Base-by-base conservation (phyloP, 2,329 filamentous ascomycete species). In the Trichoderma hamatum region DNA sequence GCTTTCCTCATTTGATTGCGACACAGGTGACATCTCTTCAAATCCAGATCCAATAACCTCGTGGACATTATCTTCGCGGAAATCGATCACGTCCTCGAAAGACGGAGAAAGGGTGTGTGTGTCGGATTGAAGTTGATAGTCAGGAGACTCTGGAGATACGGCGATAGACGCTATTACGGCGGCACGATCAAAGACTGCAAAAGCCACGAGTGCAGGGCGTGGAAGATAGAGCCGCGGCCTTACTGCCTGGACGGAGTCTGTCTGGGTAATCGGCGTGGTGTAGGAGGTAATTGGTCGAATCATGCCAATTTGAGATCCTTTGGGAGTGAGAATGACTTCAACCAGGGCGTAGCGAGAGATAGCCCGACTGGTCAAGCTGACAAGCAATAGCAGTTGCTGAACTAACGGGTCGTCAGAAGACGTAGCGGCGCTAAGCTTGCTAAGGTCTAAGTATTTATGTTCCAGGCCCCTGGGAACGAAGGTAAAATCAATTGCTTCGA, bases 21-120 rank as follows among this genome's bases (percentile, higher is more conserved):
- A 70, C 71, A 77, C 66, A 66, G 80, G 62, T 74, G 78, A 69
- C 72, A 84, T 84, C 74, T 91, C 89, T 75, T 92, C 90, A 24
- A 87, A 83, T 4, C 90, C 88, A 14, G 87, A 89, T 5, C 87
- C 87, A 19, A 90, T 81, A 68, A 91, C 86, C 74, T 91, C 89
- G 30, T 90, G 82, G 19, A 87, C 83, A 32, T 87, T 83, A 67
- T 90, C 88, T 71, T 86, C 84, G 30, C 90, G 88, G 69, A 99
- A 90, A 74, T 94, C 92, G 43, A 99, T 85, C 1, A 92, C 89
- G 78, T 99, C 96, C 77, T 98, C 94, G 73, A 94, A 97, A 0
- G 89, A 86, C 21, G 89, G 81, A 0, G 88, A 86, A 26, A 89
- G 77, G 14, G 87, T 82, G 73, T 90, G 86, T 46, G 85, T 90